Conservation (phyloP, 2,329 filamentous ascomycete genomes). For the Fusarium sulawesiense region DNA sequence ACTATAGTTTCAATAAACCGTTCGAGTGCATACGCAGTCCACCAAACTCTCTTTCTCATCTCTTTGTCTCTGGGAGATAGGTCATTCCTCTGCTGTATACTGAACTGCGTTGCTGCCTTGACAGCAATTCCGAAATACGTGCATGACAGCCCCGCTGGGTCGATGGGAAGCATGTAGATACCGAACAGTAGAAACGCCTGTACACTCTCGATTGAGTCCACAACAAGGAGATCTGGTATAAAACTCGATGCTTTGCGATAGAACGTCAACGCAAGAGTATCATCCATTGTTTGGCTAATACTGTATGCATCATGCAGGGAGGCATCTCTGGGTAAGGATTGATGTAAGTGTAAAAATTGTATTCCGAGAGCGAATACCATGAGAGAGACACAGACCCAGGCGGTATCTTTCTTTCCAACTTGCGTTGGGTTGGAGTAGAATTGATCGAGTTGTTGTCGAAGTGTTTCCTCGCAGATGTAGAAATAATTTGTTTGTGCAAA, state of each 20-base stretch:
- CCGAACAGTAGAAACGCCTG: conserved; percentile 38
- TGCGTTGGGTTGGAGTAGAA: conserved; percentile 21
- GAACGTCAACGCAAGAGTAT: conserved; percentile 33
- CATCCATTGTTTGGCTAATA: conserved; percentile 29
- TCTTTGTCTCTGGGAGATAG: conserved; percentile 9
- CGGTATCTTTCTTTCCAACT: conserved; percentile 20
- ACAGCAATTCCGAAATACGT: conserved; percentile 41
- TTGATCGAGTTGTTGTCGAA: conserved; percentile 24
- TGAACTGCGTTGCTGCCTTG: conserved; percentile 26
- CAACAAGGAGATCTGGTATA: conserved; percentile 31
- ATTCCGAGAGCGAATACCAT: conserved; percentile 41
- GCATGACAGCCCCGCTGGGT: conserved; percentile 38
- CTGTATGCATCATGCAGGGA: background rate
- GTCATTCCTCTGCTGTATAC: conserved; percentile 21
- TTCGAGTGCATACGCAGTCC: conserved; percentile 40
- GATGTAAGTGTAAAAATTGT: conserved; percentile 35
- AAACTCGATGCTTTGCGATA: conserved; percentile 34
- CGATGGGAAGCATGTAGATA: conserved; percentile 35
- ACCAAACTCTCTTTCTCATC: conserved; percentile 40
- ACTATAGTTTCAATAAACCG: conserved; percentile 14
- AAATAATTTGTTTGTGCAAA: conserved; percentile 42
- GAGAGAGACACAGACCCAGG: conserved; percentile 38
- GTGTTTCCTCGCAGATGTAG: conserved; percentile 36
- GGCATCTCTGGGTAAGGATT: conserved; percentile 2
- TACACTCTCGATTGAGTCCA: conserved; percentile 32